These are phyloP conservation scores for Amylostereum chailletii DNA, from an alignment of 1,284 basidiomycete genomes.

Conservation along the genomic window DNA sequence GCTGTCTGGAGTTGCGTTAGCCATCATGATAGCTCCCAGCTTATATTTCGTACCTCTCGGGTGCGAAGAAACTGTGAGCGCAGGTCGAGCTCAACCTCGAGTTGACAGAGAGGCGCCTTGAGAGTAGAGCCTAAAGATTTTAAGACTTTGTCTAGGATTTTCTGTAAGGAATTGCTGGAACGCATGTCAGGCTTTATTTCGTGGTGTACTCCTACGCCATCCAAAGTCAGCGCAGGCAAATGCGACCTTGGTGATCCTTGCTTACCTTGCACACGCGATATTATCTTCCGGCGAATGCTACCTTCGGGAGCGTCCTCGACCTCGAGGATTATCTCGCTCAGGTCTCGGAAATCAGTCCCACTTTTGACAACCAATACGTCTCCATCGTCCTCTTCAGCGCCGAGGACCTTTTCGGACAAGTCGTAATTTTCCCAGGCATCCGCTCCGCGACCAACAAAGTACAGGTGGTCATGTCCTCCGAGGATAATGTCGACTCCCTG, in stretches of 20 bases:
- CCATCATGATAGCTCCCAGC: no score
- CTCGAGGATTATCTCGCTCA: constrained; percentile 67
- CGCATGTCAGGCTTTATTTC: constrained; percentile 51
- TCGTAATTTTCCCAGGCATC: constrained; percentile 68
- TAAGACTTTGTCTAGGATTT: constrained; percentile 59
- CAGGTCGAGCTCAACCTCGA: constrained; percentile 64
- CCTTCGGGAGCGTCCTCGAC: constrained; percentile 53
- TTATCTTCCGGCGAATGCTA: constrained; percentile 59
- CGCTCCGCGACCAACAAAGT: constrained; percentile 75
- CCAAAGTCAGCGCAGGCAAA: not conserved
- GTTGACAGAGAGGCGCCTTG: constrained; percentile 67
- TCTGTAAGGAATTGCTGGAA: constrained; percentile 48
- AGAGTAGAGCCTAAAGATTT: constrained; percentile 66
- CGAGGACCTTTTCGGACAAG: constrained; percentile 45
- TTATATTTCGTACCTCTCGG: constrained; percentile 38
- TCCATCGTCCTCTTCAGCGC: constrained; percentile 69
- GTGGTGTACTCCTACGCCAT: constrained; percentile 51
- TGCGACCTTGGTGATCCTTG: not conserved
- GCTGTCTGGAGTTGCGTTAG: constrained; percentile 44
- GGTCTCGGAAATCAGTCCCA: constrained; percentile 85
- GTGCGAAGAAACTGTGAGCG: constrained; percentile 70
- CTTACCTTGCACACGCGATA: constrained; percentile 57
- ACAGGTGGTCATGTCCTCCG: constrained; percentile 88
- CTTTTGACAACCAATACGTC: constrained; percentile 76
- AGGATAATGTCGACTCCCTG: constrained; percentile 85